Conservation (phyloP, 441 rosid genomes). For the Arabidopsis lyrata region DNA sequence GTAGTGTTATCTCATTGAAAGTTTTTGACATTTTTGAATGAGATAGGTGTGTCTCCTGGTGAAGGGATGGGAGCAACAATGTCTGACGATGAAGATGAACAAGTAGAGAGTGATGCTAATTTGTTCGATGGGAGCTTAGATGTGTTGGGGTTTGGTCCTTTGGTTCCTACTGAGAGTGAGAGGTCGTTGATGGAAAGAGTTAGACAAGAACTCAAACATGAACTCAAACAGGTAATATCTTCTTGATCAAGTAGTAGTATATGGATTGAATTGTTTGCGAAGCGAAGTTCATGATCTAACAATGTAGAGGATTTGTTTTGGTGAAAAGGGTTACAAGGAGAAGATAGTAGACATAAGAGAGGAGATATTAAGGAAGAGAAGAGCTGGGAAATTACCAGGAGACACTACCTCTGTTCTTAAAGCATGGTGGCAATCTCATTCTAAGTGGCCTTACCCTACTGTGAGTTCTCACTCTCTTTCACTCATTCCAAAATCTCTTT, state of each 20-base stretch:
- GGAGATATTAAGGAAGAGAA: constrained; percentile 95
- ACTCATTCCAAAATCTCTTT: background rate
- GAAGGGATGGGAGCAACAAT: constrained; percentile 98
- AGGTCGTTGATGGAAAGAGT: constrained; percentile 98
- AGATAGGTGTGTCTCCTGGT: constrained; percentile 91
- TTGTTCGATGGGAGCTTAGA: constrained; percentile 86
- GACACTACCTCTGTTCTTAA: constrained; percentile 94
- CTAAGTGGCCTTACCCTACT: constrained; percentile 99
- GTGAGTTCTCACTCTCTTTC: constrained; percentile 51
- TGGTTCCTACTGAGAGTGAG: constrained; percentile 92
- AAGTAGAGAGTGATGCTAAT: constrained; percentile 85
- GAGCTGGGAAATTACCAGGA: constrained; percentile 99
- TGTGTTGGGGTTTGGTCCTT: constrained; percentile 95
- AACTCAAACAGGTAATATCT: constrained; percentile 78
- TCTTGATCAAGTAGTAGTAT: background rate
- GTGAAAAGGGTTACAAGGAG: constrained; percentile 88
- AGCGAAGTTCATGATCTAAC: background rate
- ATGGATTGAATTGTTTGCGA: background rate
- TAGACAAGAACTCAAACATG: constrained; percentile 96
- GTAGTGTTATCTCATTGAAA: background rate
- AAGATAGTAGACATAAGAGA: constrained; percentile 94
- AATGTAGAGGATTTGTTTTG: constrained; percentile 26
- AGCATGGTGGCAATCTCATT: constrained; percentile 98
- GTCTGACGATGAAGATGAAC: constrained; percentile 99
- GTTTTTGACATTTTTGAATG: constrained; percentile 19